These are phyloP conservation scores for Colletotrichum euphorbiae DNA, from an alignment of 2,329 filamentous ascomycete genomes.

Conservation along the genomic window DNA sequence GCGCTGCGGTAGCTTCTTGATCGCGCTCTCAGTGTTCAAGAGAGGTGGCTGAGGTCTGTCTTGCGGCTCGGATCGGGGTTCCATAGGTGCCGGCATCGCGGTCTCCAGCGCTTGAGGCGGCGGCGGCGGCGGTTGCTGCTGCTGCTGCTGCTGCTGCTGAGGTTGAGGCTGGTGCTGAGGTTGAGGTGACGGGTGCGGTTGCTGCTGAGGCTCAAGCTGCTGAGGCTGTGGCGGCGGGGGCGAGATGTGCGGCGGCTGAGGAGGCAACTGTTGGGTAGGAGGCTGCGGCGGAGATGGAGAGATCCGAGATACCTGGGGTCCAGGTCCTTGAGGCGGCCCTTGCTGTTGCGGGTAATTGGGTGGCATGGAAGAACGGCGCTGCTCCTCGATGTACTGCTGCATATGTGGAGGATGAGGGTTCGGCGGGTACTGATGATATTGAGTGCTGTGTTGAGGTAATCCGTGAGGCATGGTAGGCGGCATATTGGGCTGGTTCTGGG, in stretches of 20 bases:
- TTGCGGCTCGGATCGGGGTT: constrained; percentile 58
- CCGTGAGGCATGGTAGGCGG: constrained; percentile 53
- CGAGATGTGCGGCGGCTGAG: constrained; percentile 62
- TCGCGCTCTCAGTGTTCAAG: constrained; percentile 62
- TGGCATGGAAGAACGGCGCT: constrained; percentile 79
- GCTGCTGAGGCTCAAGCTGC: constrained; percentile 48
- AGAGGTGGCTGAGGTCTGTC: constrained; percentile 59
- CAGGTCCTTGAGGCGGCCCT: constrained; percentile 57
- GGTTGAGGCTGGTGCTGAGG: constrained; percentile 54
- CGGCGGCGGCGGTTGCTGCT: constrained; percentile 55
- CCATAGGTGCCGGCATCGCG: constrained; percentile 63
- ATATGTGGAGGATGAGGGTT: constrained; percentile 56
- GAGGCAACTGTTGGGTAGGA: constrained; percentile 62
- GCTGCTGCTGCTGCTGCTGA: constrained; percentile 49
- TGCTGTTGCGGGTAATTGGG: constrained; percentile 69
- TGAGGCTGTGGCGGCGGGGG: constrained; percentile 64
- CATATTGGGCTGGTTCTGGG: constrained; percentile 61
- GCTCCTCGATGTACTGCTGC: constrained; percentile 81
- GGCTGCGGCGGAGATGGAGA: constrained; percentile 71
- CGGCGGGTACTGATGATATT: constrained; percentile 51
- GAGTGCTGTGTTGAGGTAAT: constrained; percentile 51
- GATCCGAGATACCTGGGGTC: constrained; percentile 58
- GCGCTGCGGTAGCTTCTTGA: constrained; percentile 76
- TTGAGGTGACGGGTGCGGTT: constrained; percentile 47
- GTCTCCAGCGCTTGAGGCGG: constrained; percentile 61